Base-by-base conservation (phyloP, 192 early-diverging fungal genomes). In the Backusella tuberculispora region DNA sequence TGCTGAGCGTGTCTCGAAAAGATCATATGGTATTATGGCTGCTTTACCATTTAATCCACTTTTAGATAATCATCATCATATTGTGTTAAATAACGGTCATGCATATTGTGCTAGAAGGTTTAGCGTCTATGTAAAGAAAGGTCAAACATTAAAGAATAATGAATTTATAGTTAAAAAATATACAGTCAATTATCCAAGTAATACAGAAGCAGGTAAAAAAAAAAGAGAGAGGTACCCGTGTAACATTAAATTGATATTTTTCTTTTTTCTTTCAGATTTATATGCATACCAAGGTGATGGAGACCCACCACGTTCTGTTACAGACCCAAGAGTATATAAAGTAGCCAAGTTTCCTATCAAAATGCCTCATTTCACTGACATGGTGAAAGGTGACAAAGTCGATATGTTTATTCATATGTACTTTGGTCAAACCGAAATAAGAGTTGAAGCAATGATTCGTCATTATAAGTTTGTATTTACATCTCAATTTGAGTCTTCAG, bases 11-110 rank as follows among this genome's bases (percentile, higher is more conserved):
- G 74, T 85, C 44, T 75, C 77, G 21, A 75, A 82, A 46, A 73
- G 80, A 15, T 78, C 80, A 24, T 85, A 85, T 60, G 84, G 84
- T 65, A 75, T 83, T 19, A 81, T 75, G 14, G 80, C 82, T 6
- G 65, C 79, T 24, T 73, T 82, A 29, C 80, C 80, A 21, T 85
- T 85, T 67, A 77, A 85, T 71, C 75, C 81, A 63, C 78, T 80
- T 24, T 64, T 78, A 45, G 84, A 85, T 75, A 76, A 47, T 21
- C 71, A 74, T 47, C 72, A 73, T n/a, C 73, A 85, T 2, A 73
- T 77, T 14, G 84, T 84, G 46, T 71, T 83, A 44, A 87, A 84
- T 13, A 79, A 84, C 56, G 80, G 86, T 38, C 71, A 75, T 13
- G 80, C 81, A n/a, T 81, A 84, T 38, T 81, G 83, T 17, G 63